phyloP scores from a whole-genome alignment of 805 yeast species.

The Starmerella geochares region DNA sequence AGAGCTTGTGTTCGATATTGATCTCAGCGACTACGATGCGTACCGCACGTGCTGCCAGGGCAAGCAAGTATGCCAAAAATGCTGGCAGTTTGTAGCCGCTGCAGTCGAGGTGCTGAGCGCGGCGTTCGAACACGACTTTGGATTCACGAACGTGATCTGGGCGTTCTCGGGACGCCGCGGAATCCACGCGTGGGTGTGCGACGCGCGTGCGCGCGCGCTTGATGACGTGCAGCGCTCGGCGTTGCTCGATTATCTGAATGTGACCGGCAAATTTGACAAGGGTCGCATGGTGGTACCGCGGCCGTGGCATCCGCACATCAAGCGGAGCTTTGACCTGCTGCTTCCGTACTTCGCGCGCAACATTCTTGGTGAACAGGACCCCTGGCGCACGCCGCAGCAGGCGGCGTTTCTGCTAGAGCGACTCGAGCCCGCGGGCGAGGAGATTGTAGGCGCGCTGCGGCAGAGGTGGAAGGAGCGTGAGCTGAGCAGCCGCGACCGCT shows the following conservation, averaged over 20 bases:
- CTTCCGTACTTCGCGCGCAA: conserved; percentile 53
- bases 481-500: conserved; percentile 52
- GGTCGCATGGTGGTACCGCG: conserved; percentile 43
- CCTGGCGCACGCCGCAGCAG: conserved; percentile 35
- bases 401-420: conserved; percentile 49
- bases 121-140: conserved; percentile 78
- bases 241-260: conserved; percentile 73
- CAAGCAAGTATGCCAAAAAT: conserved; percentile 71
- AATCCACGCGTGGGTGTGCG: conserved; percentile 97
- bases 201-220: conserved; percentile 61
- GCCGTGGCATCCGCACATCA: conserved; percentile 79
- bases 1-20: conserved; percentile 92
- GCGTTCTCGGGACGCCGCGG: conserved; percentile 98
- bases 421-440: conserved; percentile 34
- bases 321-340: conserved; percentile 60
- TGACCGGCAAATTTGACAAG: conserved; percentile 42
- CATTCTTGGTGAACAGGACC: conserved; percentile 73
- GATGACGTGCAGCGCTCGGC: conserved; percentile 68
- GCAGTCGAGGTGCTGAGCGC: conserved; percentile 66
- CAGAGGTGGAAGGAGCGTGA: conserved; percentile 45
- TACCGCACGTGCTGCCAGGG: conserved; percentile 87
- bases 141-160: conserved; percentile 79
- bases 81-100: conserved; percentile 86
- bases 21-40: conserved; percentile 92
- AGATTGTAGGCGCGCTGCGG: conserved; percentile 37